Evolutionary conservation across 768 basidiomycete genomes (phyloP).

Genomic region (Tubosaeta brunneosetosa): DNA sequence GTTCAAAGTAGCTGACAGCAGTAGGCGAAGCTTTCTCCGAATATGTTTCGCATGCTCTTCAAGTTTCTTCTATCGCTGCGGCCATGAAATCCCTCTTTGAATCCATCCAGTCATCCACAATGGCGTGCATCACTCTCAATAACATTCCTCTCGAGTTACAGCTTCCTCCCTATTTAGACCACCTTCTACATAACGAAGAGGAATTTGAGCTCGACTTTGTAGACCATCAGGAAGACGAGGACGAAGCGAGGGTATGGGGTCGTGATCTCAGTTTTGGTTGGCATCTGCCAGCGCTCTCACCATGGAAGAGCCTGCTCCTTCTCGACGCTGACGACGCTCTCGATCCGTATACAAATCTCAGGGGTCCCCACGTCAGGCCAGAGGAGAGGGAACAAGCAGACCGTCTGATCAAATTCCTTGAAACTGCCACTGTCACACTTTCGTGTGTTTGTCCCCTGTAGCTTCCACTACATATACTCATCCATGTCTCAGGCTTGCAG

Average conservation of each 20-base stretch:
- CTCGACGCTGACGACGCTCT: slow-evolving; percentile 56
- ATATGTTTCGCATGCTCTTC: slow-evolving; percentile 55
- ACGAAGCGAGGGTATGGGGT: slow-evolving; percentile 55
- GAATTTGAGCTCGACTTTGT: slow-evolving; percentile 51
- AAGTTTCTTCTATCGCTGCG: slow-evolving; percentile 64
- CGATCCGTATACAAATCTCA: slow-evolving; percentile 57
- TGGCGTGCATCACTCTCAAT: slow-evolving; percentile 76
- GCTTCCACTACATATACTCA: neutral
- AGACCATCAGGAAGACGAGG: slow-evolving; percentile 50
- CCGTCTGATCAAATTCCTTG: slow-evolving; percentile 70
- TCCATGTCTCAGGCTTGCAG: slow-evolving; percentile 50
- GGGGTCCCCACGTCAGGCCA: slow-evolving; percentile 53
- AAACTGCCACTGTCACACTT: slow-evolving; percentile 67
- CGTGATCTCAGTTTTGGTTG: slow-evolving; percentile 66
- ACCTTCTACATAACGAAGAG: slow-evolving; percentile 61
- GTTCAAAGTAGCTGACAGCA: slow-evolving; percentile 6
- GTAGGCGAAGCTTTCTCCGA: slow-evolving; percentile 57
- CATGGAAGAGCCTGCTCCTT: slow-evolving; percentile 89
- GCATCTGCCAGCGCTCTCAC: slow-evolving; percentile 67
- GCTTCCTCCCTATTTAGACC: slow-evolving; percentile 76
- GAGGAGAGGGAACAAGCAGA: slow-evolving; percentile 68
- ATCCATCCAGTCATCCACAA: slow-evolving; percentile 66
- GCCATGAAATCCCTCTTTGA: slow-evolving; percentile 81
- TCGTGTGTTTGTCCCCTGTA: slow-evolving; percentile 47
- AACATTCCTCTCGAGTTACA: slow-evolving; percentile 81